Percentiles rank a stretch among this genome's conserved stretches.
These are phyloP conservation scores for Amniculicola lignicola DNA, from an alignment of 495 filamentous ascomycete species.

Conservation along the genomic window DNA sequence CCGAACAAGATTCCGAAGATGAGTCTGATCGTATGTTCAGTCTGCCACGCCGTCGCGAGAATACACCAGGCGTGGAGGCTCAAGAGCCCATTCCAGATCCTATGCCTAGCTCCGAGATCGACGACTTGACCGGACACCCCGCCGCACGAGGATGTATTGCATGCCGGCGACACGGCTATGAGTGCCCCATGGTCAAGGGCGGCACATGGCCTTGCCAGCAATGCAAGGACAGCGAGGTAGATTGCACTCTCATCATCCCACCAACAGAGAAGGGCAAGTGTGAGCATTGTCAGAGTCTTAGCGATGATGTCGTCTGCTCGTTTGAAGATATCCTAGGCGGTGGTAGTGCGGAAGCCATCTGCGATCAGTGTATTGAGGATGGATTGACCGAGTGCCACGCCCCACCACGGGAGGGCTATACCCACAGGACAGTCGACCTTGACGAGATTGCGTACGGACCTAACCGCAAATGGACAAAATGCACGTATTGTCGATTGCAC, in stretches of 20 bases:
- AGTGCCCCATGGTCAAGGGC: slow-evolving; percentile 10
- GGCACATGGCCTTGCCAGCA: slow-evolving; percentile 14
- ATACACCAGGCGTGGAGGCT: neutral
- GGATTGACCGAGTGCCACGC: slow-evolving; percentile 1
- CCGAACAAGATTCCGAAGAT: slow-evolving; percentile 12
- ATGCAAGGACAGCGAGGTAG: slow-evolving; percentile 9
- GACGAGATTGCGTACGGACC: slow-evolving; percentile 7
- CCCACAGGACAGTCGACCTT: slow-evolving; percentile 5
- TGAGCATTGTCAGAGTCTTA: slow-evolving; percentile 1
- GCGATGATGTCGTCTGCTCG: slow-evolving; percentile 1
- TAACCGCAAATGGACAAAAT: slow-evolving; percentile 4
- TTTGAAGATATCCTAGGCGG: neutral
- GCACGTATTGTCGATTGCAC: slow-evolving; percentile 14
- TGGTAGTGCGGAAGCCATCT: slow-evolving; percentile 5
- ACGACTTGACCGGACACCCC: slow-evolving; percentile 23
- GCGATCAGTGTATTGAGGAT: slow-evolving; percentile 16
- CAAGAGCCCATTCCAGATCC: slow-evolving; percentile 26
- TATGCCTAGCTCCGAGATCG: neutral
- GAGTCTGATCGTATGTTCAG: neutral
- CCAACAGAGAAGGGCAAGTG: slow-evolving; percentile 12
- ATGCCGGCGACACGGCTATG: slow-evolving; percentile 2
- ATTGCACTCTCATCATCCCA: slow-evolving; percentile 10
- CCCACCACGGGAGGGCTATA: neutral
- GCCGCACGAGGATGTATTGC: slow-evolving; percentile 8
- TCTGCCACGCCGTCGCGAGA: neutral